A percentile compares a stretch with the other conserved stretches of the same genome.
phyloP scores from a whole-genome alignment of 352 stramenopile genomes.

The Pythium apleroticum region DNA sequence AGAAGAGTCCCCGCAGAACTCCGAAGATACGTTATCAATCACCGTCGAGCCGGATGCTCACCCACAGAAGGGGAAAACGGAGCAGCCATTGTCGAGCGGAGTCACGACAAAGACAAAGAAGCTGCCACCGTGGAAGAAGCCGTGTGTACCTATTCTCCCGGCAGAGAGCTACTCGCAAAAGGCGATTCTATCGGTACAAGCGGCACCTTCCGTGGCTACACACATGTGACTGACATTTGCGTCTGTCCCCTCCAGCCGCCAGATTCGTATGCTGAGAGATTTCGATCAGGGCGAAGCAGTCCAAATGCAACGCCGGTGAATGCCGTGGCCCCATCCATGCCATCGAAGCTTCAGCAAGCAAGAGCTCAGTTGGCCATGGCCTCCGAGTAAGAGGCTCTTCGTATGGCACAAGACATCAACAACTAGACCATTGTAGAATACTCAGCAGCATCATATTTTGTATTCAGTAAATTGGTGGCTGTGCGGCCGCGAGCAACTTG shows the following conservation, averaged over 20 bases:
- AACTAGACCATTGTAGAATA: neutral
- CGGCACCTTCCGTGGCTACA: neutral
- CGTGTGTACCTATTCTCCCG: slow-evolving; percentile 56
- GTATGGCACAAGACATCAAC: neutral
- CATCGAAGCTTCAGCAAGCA: slow-evolving; percentile 1
- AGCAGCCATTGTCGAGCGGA: slow-evolving; percentile 9
- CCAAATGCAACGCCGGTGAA: neutral
- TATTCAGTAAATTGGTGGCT: slow-evolving; percentile 28
- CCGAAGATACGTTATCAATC: neutral
- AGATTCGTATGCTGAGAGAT: slow-evolving; percentile 39
- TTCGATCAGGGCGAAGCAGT: slow-evolving; percentile 21
- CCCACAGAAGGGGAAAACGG: neutral
- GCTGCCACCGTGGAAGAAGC: slow-evolving; percentile 52
- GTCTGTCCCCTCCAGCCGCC: slow-evolving; percentile 1
- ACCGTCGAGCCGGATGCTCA: neutral
- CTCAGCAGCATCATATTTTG: neutral
- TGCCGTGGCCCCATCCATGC: neutral
- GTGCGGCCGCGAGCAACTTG: slow-evolving; percentile 22
- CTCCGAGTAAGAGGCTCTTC: neutral
- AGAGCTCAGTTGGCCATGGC: neutral
- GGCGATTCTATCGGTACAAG: slow-evolving; percentile 42
- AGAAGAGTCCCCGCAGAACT: neutral
- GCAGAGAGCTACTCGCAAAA: slow-evolving; percentile 52
- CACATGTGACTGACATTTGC: neutral
- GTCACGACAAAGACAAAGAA: slow-evolving; percentile 28